These are phyloP conservation scores for Abrus pulchellus DNA, from an alignment of 306 rosid species.

Conservation along the genomic window DNA sequence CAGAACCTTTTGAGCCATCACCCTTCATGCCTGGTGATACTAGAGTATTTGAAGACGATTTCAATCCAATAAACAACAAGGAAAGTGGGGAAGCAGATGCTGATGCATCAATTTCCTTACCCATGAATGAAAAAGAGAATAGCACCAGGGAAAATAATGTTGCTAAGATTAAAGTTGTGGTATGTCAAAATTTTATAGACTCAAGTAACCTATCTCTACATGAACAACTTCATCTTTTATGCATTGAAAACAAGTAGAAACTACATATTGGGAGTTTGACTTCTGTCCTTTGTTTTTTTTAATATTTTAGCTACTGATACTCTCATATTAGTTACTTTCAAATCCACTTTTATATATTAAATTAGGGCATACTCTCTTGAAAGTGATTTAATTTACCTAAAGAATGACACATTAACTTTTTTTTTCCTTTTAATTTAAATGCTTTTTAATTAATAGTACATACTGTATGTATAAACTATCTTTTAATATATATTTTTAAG, in stretches of 20 bases:
- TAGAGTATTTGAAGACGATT: slow-evolving; percentile 71
- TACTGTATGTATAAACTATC: neutral
- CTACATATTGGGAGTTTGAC: slow-evolving; percentile 19
- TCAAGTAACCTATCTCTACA: neutral
- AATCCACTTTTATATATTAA: neutral
- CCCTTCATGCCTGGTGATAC: slow-evolving; percentile 89
- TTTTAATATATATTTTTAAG: slow-evolving; percentile 1
- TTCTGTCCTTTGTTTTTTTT: slow-evolving; percentile 17
- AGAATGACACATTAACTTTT: neutral
- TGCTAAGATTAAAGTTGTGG: slow-evolving; percentile 99
- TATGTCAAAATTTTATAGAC: slow-evolving; percentile 57
- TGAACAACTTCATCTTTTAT: slow-evolving; percentile 3
- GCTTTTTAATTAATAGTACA: neutral
- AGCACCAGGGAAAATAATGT: slow-evolving; percentile 80
- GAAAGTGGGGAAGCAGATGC: slow-evolving; percentile 72
- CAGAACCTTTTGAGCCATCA: slow-evolving; percentile 92
- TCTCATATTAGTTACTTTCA: neutral
- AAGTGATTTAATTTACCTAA: neutral
- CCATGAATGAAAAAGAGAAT: slow-evolving; percentile 75
- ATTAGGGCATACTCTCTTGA: neutral
- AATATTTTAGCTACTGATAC: slow-evolving; percentile 17
- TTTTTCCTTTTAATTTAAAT: slow-evolving; percentile 4
- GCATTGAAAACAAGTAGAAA: slow-evolving; percentile 7
- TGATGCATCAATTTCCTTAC: slow-evolving; percentile 64
- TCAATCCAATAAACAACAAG: slow-evolving; percentile 61